Percentiles rank a stretch among this genome's conserved stretches.
phyloP scores from a whole-genome alignment of 2,329 filamentous ascomycete species.

The Epichloe brachyelytri region DNA sequence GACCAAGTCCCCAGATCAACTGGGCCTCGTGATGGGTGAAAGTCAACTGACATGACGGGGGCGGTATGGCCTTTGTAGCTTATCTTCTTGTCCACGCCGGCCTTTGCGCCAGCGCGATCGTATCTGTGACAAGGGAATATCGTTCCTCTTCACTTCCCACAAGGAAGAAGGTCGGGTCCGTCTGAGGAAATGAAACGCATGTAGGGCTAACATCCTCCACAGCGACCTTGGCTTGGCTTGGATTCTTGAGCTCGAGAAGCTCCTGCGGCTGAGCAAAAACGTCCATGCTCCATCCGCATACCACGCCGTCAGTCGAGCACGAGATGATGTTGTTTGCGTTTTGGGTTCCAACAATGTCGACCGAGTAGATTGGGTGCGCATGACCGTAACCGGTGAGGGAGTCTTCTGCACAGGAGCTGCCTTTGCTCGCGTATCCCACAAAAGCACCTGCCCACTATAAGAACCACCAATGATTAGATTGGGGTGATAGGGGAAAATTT shows the following conservation, averaged over 20 bases:
- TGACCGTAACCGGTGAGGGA: constrained; percentile 90
- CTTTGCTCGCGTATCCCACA: constrained; percentile 92
- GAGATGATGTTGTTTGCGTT: constrained; percentile 99
- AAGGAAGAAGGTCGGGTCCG: constrained; percentile 94
- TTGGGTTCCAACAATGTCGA: constrained; percentile 93
- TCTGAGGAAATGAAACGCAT: constrained; percentile 85
- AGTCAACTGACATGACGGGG: constrained; percentile 90
- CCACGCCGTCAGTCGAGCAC: constrained; percentile 88
- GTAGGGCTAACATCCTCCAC: constrained; percentile 93
- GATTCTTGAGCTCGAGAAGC: constrained; percentile 75
- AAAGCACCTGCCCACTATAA: constrained; percentile 88
- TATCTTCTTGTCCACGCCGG: constrained; percentile 80
- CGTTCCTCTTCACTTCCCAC: constrained; percentile 93
- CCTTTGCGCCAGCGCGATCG: constrained; percentile 92
- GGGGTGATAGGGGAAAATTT: constrained; percentile 97
- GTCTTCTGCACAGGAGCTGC: constrained; percentile 91
- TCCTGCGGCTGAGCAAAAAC: constrained; percentile 97
- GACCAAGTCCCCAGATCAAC: constrained; percentile 92
- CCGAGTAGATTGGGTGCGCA: constrained; percentile 89
- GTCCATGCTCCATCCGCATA: constrained; percentile 95
- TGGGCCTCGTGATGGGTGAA: constrained; percentile 83
- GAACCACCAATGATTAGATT: constrained; percentile 92
- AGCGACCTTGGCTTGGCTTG: constrained; percentile 59
- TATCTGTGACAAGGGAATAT: constrained; percentile 97
- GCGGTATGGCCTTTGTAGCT: constrained; percentile 84